Evolutionary conservation across 495 filamentous ascomycete genomes (phyloP), one percentile per base, ranked within the genome.

Genomic region (Hypoxylon rickii): DNA sequence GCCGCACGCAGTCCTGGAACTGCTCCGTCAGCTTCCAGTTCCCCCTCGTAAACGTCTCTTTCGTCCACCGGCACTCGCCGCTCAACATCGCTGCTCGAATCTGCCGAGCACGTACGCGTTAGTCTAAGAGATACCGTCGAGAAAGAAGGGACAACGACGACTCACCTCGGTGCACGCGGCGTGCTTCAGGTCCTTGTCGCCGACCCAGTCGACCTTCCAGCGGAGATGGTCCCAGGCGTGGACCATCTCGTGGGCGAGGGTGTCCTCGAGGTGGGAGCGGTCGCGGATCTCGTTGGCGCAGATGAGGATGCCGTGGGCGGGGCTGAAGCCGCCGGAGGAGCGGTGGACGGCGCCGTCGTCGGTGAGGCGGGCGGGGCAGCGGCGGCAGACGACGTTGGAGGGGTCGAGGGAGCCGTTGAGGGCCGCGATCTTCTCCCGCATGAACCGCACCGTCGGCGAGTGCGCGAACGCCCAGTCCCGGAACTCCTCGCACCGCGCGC

Each of bases 201-300:
- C 85, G 3, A 73, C 72, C 81, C 85, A 90, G 58, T 98, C 85
- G 29, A 96, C 84, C 72, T 96, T 90, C 75, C 90, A 98, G 57
- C 92, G 71, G 62, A 97, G 67, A 71, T 96, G 89, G 67, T 98
- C 94, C 76, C 89, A 97, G 7, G 92, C 93, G 76, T 98, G 94
- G 46, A 98, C 86, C 87, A 98, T 92, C 76, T 98, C 94, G 73
- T 98, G 94, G 34, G 94, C 88, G 66, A 98, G 76, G 24, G 90
- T 96, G 69, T 98, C 94, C 76, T 98, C 94, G 58, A 95, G 64
- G 64, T 95, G 88, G 1, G 83, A 79, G 39, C 82, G 77, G 63
- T 87, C 82, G 39, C 83, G 74, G 69, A 97, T 77, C 69, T 89
- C 83, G 67, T 98, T 97, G 21, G 95, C 89, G 69, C 95, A 97